Evolutionary conservation across 331 rosid genomes (phyloP).

Genomic region (Saraca asoca): DNA sequence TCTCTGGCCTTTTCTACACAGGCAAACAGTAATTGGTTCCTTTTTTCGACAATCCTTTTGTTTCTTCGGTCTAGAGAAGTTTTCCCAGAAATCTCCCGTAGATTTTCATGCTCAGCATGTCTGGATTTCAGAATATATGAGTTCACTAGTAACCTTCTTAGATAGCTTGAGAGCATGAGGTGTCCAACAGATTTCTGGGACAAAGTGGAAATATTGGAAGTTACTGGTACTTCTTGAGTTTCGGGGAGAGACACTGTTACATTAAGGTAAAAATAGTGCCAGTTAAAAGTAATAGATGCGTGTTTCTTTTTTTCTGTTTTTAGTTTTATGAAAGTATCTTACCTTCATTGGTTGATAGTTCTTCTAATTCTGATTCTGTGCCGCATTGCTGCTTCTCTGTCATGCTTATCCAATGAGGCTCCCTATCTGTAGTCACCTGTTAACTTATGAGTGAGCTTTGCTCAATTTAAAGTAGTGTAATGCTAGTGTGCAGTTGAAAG

Average conservation of each 20-base stretch:
- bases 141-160: conserved; percentile 36
- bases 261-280: conserved; percentile 11
- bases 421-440: conserved; percentile 36
- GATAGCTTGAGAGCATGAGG: conserved; percentile 30
- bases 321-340: background rate
- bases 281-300: conserved; percentile 10
- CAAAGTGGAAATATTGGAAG: conserved; percentile 8
- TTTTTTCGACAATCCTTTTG: conserved; percentile 26
- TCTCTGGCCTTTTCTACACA: conserved; percentile 11
- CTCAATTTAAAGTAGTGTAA: conserved; percentile 2
- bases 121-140: conserved; percentile 30
- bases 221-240: conserved; percentile 14
- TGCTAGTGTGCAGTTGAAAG: conserved; percentile 17
- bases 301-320: background rate
- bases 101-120: conserved; percentile 19
- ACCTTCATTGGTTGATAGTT: conserved; percentile 37
- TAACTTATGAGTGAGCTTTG: conserved; percentile 23
- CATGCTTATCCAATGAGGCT: conserved; percentile 27
- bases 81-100: conserved; percentile 10
- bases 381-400: conserved; percentile 5
- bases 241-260: conserved; percentile 28
- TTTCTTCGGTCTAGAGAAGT: conserved; percentile 17
- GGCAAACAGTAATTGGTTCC: conserved; percentile 19
- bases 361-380: conserved; percentile 10
- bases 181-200: conserved; percentile 34